Percentiles rank a stretch among this genome's conserved stretches.
These are phyloP conservation scores for Pleurotus djamor DNA, from an alignment of 768 basidiomycete species.

Conservation along the genomic window DNA sequence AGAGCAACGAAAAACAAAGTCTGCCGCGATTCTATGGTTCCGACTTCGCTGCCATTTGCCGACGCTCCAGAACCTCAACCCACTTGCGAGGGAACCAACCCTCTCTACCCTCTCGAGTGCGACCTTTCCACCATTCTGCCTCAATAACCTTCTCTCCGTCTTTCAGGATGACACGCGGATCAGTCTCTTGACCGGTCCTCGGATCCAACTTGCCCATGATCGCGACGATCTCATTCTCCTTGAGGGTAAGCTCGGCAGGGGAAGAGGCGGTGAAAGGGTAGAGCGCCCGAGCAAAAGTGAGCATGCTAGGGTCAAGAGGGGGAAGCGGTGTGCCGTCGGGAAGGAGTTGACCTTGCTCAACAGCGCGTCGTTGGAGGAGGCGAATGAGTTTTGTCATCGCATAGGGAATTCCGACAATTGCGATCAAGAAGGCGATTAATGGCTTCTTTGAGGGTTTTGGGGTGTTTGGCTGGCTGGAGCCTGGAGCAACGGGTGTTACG, in stretches of 20 bases:
- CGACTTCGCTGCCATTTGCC: constrained; percentile 24
- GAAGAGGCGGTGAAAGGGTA: constrained; percentile 71
- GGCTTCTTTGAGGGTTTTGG: constrained; percentile 86
- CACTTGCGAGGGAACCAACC: constrained; percentile 96
- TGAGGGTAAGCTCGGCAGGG: constrained; percentile 75
- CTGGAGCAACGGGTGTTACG: constrained; percentile 41
- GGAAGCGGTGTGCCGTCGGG: constrained; percentile 36
- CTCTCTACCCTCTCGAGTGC: constrained; percentile 86
- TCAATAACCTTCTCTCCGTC: constrained; percentile 17
- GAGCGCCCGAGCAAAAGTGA: constrained; percentile 82
- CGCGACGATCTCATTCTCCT: constrained; percentile 92
- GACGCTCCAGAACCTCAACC: constrained; percentile 68
- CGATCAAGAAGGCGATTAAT: constrained; percentile 88
- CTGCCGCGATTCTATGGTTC: constrained; percentile 16
- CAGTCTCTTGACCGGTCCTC: constrained; percentile 62
- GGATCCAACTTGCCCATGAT: constrained; percentile 82
- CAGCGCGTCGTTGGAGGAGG: constrained; percentile 64
- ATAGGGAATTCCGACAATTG: constrained; percentile 90
- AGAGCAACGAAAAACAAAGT: neutral
- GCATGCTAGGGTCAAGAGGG: constrained; percentile 73
- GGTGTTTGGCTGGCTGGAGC: constrained; percentile 20
- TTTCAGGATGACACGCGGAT: constrained; percentile 58
- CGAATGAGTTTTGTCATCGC: constrained; percentile 90
- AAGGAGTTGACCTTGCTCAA: constrained; percentile 32
- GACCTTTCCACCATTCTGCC: constrained; percentile 93